Percentiles rank a stretch among this genome's conserved stretches.
Evolutionary conservation across 1,139 yeast species (phyloP).

Genomic region (Yamadazyma dushanensis): DNA sequence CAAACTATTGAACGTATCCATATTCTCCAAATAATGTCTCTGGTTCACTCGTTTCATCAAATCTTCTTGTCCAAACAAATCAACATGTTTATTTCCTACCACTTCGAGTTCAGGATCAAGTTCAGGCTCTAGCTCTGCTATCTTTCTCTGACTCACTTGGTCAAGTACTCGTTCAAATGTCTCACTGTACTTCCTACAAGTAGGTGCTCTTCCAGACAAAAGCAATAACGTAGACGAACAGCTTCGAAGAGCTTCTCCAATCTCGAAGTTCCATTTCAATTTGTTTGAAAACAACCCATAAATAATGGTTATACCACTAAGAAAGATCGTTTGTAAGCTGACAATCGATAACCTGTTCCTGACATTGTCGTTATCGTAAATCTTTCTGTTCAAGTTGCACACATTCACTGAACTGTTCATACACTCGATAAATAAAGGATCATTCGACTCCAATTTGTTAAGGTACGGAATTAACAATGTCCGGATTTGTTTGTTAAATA

Average conservation of each 20-base stretch:
- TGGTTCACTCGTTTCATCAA: conserved; percentile 5
- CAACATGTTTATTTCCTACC: neutral
- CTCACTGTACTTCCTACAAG: conserved; percentile 7
- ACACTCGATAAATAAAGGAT: conserved; percentile 12
- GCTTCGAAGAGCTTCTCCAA: conserved; percentile 13
- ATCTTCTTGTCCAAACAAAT: conserved; percentile 10
- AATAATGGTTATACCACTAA: conserved; percentile 13
- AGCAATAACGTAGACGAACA: conserved; percentile 11
- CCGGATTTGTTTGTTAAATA: conserved; percentile 13
- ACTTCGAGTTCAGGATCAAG: too few species aligned
- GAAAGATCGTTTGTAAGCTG: conserved; percentile 12
- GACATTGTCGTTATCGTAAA: conserved; percentile 9
- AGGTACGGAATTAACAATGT: conserved; percentile 11
- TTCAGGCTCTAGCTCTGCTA: neutral
- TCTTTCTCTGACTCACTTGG: conserved; percentile 4
- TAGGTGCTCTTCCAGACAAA: conserved; percentile 10
- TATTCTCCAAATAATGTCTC: conserved; percentile 8
- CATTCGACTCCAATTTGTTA: conserved; percentile 8
- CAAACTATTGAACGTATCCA: conserved; percentile 8
- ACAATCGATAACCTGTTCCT: conserved; percentile 10
- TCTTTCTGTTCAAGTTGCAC: conserved; percentile 11
- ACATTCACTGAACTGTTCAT: conserved; percentile 12
- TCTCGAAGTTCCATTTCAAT: conserved; percentile 8
- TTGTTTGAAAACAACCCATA: conserved; percentile 11
- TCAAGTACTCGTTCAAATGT: conserved; percentile 10